Conservation (phyloP, 2,329 filamentous ascomycete genomes). For the Colletotrichum filicis region DNA sequence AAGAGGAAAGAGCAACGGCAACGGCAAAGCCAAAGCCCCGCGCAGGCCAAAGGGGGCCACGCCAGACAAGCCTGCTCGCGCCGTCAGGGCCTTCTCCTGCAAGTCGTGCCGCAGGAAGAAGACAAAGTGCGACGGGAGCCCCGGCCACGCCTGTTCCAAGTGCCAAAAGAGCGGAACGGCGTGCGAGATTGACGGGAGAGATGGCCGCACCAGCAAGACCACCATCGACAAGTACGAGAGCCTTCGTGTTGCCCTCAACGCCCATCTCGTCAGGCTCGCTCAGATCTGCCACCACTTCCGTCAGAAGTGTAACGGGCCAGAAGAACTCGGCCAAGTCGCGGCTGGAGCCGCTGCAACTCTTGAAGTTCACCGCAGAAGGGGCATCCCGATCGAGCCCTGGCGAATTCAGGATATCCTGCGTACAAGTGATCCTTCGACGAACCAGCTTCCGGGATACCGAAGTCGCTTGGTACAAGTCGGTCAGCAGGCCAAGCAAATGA, state of each 20-base stretch:
- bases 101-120: not conserved
- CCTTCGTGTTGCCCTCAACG: not conserved
- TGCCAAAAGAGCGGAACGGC: not conserved
- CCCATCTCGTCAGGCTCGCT: not conserved
- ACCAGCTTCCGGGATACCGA: too few relatives aligned
- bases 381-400: too few relatives aligned
- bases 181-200: not conserved
- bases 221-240: not conserved
- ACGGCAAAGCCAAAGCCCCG: not conserved
- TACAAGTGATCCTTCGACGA: too few relatives aligned
- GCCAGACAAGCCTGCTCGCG: not conserved
- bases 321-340: not conserved
- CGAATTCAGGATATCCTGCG: too few relatives aligned
- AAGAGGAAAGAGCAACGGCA: not conserved
- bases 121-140: not conserved
- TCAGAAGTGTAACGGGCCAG: rapidly evolving
- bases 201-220: conserved; percentile 1
- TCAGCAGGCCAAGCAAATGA: too few relatives aligned
- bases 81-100: not conserved
- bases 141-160: not conserved
- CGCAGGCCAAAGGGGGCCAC: too few relatives aligned
- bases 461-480: too few relatives aligned
- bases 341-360: not conserved
- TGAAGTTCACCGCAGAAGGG: too few relatives aligned
- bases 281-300: not conserved